Conservation (phyloP, 2,329 filamentous ascomycete species). For the Paraphoma sp. region DNA sequence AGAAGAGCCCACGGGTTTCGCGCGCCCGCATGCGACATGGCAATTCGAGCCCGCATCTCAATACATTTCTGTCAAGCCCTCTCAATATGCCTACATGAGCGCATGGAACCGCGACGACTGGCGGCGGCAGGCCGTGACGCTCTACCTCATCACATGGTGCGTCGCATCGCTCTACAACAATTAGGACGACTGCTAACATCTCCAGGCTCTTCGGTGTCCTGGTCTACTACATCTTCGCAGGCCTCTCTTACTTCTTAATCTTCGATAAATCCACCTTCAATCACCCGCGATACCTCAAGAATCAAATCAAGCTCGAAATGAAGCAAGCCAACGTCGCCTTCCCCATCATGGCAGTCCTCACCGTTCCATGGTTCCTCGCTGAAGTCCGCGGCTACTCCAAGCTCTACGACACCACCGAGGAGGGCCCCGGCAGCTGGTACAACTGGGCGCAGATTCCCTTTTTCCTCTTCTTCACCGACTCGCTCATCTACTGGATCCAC, state of each 20-base stretch:
- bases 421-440: constrained; percentile 80
- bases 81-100: constrained; percentile 79
- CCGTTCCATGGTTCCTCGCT: constrained; percentile 78
- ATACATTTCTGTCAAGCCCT: constrained; percentile 73
- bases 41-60: constrained; percentile 75
- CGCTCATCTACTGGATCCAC: constrained; percentile 91
- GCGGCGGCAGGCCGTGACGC: constrained; percentile 73
- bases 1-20: constrained; percentile 45
- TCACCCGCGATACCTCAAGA: constrained; percentile 94
- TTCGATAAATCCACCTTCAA: constrained; percentile 90
- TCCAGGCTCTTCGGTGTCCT: constrained; percentile 82
- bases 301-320: constrained; percentile 89
- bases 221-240: constrained; percentile 84
- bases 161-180: not conserved
- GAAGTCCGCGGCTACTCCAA: constrained; percentile 86
- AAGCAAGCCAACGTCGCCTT: constrained; percentile 77
- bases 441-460: constrained; percentile 83
- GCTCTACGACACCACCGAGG: constrained; percentile 80
- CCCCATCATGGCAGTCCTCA: constrained; percentile 83
- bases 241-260: constrained; percentile 83
- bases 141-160: constrained; percentile 89
- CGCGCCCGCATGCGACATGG: constrained; percentile 54
- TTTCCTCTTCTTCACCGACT: constrained; percentile 88
- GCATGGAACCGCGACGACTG: constrained; percentile 78
- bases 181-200: constrained; percentile 11